phyloP scores from a whole-genome alignment of 192 early-diverging fungal genomes.

The Backusella liffmaniae region DNA sequence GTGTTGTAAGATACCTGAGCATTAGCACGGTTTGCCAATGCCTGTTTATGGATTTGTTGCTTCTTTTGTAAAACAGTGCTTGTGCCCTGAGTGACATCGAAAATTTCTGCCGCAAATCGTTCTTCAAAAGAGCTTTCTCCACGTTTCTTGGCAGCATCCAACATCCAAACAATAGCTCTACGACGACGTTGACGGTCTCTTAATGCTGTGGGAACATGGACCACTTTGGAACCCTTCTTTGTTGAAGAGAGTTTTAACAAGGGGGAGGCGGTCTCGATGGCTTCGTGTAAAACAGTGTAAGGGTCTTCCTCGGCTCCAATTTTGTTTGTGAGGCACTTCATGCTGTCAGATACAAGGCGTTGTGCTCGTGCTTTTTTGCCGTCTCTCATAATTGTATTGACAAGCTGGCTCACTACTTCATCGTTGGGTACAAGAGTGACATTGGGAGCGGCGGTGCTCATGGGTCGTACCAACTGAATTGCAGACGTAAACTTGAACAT shows the following conservation, averaged over 20 bases:
- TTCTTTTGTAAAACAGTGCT: conserved; percentile 73
- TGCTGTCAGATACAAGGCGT: conserved; percentile 60
- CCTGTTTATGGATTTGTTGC: conserved; percentile 73
- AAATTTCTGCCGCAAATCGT: conserved; percentile 74
- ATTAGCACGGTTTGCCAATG: conserved; percentile 80
- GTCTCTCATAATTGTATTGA: conserved; percentile 91
- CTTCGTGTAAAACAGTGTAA: conserved; percentile 60
- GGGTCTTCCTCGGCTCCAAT: conserved; percentile 54
- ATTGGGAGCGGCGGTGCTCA: conserved; percentile 4
- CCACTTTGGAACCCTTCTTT: conserved; percentile 79
- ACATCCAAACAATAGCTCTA: conserved; percentile 84
- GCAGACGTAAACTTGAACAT: not conserved
- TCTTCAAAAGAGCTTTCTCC: conserved; percentile 65
- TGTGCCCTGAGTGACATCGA: conserved; percentile 75
- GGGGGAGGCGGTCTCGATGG: conserved; percentile 73
- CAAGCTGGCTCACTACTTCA: conserved; percentile 71
- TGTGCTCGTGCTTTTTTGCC: conserved; percentile 86
- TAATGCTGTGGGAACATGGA: conserved; percentile 77
- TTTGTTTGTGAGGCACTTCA: conserved; percentile 62
- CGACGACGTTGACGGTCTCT: conserved; percentile 73
- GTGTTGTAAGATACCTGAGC: conserved; percentile 38
- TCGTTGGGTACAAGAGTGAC: conserved; percentile 38
- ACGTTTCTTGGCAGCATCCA: conserved; percentile 67
- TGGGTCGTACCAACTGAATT: not conserved
- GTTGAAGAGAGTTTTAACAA: conserved; percentile 68